Evolutionary conservation across 768 basidiomycete species (phyloP), one percentile per base, ranked within the genome.

Genomic region (Amanita exitialis): DNA sequence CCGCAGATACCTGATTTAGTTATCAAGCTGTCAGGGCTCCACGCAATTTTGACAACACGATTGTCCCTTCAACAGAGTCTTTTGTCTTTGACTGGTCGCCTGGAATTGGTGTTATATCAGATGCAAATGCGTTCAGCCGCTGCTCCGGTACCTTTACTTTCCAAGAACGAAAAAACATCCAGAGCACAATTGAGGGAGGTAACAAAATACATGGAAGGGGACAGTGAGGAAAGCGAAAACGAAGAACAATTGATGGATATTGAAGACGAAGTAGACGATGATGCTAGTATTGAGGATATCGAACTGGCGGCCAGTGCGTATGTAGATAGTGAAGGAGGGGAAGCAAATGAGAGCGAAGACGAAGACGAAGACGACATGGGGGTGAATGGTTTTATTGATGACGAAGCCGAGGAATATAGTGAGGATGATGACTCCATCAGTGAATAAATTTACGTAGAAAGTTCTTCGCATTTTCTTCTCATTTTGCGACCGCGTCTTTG

Each of bases 71-170:
- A 96, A 55, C 85, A 91, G 55, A 88, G 83, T 52, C 73, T 99
- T 16, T 72, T 94, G 8, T 81, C 87, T 2, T 73, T 99, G 37
- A 88, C 82, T 53, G 96, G 96, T 23, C 81, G 91, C 51, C 74
- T 98, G 25, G 95, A 97, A 61, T 88, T 93, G 73, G 90, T 96
- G 20, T 75, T 97, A 44, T 86, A 91, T 0, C 96, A 98, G 62
- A 87, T 97, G 50, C 89, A 94, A 63, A 77, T 93, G 69, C 80
- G 94, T 18, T 80, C 87, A 25, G 80, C 86, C n/a, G 70, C 74
- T 12, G 78, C 79, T 9, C 86, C 83, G 18, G 74, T 80, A 2
- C 72, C 77, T 4, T 62, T 82, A 42, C 65, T 71, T 13, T 66
- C 72, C 13, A 73, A 66, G 43, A 71, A 70, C 54, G 54, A 36